Percentiles rank a stretch among this genome's conserved stretches.
Evolutionary conservation across 1,139 yeast genomes (phyloP).

Genomic region (Groenewaldozyma sp.): DNA sequence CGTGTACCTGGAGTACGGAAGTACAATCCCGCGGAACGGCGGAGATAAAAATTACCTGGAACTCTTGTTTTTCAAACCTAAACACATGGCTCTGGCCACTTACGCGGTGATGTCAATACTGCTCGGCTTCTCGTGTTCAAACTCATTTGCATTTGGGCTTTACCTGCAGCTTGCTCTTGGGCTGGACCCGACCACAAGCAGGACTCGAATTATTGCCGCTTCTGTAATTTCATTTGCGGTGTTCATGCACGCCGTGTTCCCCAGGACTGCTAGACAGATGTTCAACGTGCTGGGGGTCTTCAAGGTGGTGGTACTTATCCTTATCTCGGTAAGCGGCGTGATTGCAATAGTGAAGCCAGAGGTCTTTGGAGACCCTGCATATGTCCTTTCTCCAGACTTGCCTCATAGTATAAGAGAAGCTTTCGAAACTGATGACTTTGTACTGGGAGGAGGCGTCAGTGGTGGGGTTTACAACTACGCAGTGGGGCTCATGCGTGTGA

Average conservation of each 20-base stretch:
- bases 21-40: constrained; percentile 69
- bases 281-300: constrained; percentile 62
- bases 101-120: constrained; percentile 56
- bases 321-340: constrained; percentile 67
- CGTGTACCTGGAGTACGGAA: constrained; percentile 71
- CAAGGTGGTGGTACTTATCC: constrained; percentile 56
- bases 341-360: constrained; percentile 30
- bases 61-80: constrained; percentile 54
- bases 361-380: constrained; percentile 16
- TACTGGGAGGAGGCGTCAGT: constrained; percentile 25
- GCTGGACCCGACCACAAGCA: constrained; percentile 31
- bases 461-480: constrained; percentile 31
- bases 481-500: constrained; percentile 47
- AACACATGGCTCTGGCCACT: constrained; percentile 57
- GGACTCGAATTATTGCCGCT: constrained; percentile 28
- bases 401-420: constrained; percentile 23
- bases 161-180: constrained; percentile 58
- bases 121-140: constrained; percentile 77
- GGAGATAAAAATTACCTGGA: constrained; percentile 76
- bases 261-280: constrained; percentile 52
- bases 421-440: constrained; percentile 25
- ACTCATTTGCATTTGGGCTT: constrained; percentile 42
- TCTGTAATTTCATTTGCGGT: constrained; percentile 62
- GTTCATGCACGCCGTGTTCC: constrained; percentile 50
- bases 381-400: constrained; percentile 15